These are phyloP conservation scores for Phytophthora aleatoria DNA, from an alignment of 352 stramenopile species.

Conservation along the genomic window DNA sequence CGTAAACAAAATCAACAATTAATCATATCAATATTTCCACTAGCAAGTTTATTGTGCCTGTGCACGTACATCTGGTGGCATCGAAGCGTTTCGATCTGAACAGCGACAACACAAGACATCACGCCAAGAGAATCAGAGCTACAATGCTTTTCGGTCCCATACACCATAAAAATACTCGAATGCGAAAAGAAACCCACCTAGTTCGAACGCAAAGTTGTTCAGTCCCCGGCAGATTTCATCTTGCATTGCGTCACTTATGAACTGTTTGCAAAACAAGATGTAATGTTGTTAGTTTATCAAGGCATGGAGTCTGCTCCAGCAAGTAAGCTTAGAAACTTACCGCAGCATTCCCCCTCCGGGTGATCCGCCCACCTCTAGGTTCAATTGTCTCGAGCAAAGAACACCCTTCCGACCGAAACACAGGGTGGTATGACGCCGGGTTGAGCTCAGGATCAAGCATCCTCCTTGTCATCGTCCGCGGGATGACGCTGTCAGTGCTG, in stretches of 20 bases:
- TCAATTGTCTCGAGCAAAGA: slow-evolving; percentile 62
- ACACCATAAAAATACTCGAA: too few species aligned
- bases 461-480: slow-evolving; percentile 26
- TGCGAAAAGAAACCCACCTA: slow-evolving; percentile 35
- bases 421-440: slow-evolving; percentile 46
- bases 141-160: not conserved
- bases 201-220: slow-evolving; percentile 47
- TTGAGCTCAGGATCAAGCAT: slow-evolving; percentile 29
- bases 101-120: slow-evolving; percentile 7
- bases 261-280: slow-evolving; percentile 12
- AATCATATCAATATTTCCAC: not conserved
- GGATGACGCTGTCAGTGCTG: slow-evolving; percentile 29
- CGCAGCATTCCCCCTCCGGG: slow-evolving; percentile 17
- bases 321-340: slow-evolving; percentile 24
- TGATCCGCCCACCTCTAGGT: slow-evolving; percentile 29
- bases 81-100: slow-evolving; percentile 44
- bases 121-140: slow-evolving; percentile 7
- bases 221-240: slow-evolving; percentile 44
- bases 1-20: slow-evolving; percentile 11
- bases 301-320: not conserved
- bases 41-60: not conserved
- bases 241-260: slow-evolving; percentile 28
- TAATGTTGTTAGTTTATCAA: slow-evolving; percentile 8
- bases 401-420: slow-evolving; percentile 39
- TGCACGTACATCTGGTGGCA: slow-evolving; percentile 60